Conservation (phyloP, 192 early-diverging fungal genomes). For the Gaertneriomyces sp. region DNA sequence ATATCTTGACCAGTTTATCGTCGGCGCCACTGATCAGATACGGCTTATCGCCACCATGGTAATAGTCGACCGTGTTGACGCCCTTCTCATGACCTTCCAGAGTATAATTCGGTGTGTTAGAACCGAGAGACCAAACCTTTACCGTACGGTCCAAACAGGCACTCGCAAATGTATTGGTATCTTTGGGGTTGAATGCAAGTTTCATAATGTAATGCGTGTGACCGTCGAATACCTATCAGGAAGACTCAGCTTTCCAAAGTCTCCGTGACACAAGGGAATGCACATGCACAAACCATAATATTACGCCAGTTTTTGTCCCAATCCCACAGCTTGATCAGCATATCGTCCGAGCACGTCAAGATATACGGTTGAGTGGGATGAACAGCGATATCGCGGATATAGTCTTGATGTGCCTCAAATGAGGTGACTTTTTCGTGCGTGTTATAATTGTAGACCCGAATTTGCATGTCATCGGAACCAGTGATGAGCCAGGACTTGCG, state of each 20-base stretch:
- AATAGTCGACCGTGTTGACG: conserved; percentile 98
- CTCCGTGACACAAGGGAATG: background rate
- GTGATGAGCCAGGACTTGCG: conserved; percentile 96
- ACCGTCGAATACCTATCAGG: conserved; percentile 81
- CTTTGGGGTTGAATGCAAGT: conserved; percentile 97
- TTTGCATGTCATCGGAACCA: conserved; percentile 95
- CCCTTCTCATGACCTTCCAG: conserved; percentile 97
- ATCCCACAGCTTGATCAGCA: conserved; percentile 97
- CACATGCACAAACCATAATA: conserved; percentile 60
- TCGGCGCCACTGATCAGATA: conserved; percentile 95
- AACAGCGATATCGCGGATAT: conserved; percentile 93
- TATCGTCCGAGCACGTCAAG: conserved; percentile 93
- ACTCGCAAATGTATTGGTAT: conserved; percentile 97
- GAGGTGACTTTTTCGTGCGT: conserved; percentile 95
- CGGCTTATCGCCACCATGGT: conserved; percentile 95
- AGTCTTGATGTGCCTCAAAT: conserved; percentile 96
- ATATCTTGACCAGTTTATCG: conserved; percentile 90
- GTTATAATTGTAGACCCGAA: conserved; percentile 99
- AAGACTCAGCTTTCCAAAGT: background rate
- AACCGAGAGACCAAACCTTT: conserved; percentile 97
- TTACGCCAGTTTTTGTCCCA: conserved; percentile 99
- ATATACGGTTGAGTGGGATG: conserved; percentile 95
- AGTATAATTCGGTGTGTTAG: conserved; percentile 90
- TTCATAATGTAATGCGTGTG: conserved; percentile 98
- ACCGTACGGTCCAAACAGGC: conserved; percentile 94